phyloP scores from a whole-genome alignment of 441 rosid genomes.

The Biscutella auriculata region DNA sequence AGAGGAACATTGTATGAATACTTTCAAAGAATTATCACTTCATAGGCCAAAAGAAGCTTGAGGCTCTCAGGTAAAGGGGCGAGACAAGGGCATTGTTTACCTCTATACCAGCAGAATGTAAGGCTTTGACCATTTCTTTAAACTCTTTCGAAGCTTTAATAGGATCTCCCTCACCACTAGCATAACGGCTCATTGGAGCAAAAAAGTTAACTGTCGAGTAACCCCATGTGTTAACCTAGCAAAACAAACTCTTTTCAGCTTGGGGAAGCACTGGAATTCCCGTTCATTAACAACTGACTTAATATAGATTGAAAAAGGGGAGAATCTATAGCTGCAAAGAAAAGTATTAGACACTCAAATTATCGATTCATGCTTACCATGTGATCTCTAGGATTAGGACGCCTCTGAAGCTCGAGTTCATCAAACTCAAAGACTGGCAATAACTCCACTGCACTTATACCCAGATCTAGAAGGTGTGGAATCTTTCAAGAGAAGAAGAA shows the following conservation, averaged over 20 bases:
- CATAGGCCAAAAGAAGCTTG: background rate
- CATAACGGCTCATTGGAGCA: constrained; percentile 94
- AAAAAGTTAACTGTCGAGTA: constrained; percentile 95
- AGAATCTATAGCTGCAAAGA: background rate
- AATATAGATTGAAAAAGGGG: background rate
- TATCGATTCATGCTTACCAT: constrained; percentile 38
- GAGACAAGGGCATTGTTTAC: constrained; percentile 25
- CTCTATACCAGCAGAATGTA: constrained; percentile 91
- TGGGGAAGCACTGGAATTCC: background rate
- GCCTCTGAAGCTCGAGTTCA: constrained; percentile 90
- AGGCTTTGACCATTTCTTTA: constrained; percentile 91
- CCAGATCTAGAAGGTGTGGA: constrained; percentile 83
- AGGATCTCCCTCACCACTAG: constrained; percentile 82
- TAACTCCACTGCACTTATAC: constrained; percentile 86
- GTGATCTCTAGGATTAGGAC: constrained; percentile 84
- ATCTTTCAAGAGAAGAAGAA: constrained; percentile 36
- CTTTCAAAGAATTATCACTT: background rate
- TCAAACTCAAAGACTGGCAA: constrained; percentile 90
- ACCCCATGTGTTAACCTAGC: constrained; percentile 93
- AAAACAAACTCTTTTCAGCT: constrained; percentile 4
- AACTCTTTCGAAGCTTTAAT: constrained; percentile 70
- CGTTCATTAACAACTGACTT: background rate
- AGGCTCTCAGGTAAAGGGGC: background rate
- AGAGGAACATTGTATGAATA: background rate
- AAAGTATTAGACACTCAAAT: background rate